Conservation (phyloP, 2,329 filamentous ascomycete species). For the Verticillium isaacii region DNA sequence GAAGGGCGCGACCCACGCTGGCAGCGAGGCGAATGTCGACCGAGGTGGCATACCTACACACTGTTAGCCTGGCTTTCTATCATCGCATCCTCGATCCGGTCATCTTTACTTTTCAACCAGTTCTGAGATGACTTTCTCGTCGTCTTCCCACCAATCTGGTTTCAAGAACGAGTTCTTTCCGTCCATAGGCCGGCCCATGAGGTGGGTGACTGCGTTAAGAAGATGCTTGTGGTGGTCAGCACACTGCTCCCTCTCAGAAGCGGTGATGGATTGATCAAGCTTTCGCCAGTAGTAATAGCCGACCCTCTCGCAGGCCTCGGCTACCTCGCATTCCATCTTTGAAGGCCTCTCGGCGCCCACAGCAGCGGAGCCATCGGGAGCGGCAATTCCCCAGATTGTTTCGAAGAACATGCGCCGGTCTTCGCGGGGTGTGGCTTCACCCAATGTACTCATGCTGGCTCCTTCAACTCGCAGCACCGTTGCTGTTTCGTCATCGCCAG, state of each 20-base stretch:
- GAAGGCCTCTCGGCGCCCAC: constrained; percentile 12
- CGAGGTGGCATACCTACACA: background rate
- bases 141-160: background rate
- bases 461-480: background rate
- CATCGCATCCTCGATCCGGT: too few relatives aligned
- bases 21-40: background rate
- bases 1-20: constrained; percentile 11
- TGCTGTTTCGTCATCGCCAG: too few relatives aligned
- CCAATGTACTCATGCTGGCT: background rate
- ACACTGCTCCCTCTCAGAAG: background rate
- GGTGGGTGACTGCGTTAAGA: background rate
- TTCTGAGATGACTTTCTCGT: background rate
- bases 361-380: constrained; percentile 16
- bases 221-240: background rate
- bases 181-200: background rate
- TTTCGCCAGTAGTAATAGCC: background rate
- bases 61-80: too few relatives aligned
- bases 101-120: background rate
- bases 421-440: background rate
- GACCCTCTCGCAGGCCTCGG: background rate
- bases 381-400: constrained; percentile 3
- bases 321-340: background rate
- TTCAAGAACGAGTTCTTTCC: background rate
- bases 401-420: constrained; percentile 4
- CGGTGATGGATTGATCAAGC: background rate